Conservation (phyloP, 2,329 filamentous ascomycete species). For the Paraconiothyrium brasiliense region DNA sequence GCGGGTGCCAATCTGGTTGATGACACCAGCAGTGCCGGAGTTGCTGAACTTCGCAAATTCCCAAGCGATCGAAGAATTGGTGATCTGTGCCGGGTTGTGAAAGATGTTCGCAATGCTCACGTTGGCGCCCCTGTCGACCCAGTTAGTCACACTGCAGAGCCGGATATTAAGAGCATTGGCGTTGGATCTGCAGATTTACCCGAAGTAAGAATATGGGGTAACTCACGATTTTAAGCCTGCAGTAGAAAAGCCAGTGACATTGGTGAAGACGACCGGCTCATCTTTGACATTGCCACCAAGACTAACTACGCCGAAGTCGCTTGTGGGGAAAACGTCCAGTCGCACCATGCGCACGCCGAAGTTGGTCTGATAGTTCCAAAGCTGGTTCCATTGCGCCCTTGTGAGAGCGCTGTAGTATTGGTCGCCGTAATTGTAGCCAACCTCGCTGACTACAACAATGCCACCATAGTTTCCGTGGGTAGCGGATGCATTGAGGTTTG, state of each 20-base stretch:
- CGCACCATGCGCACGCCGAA: conserved; percentile 70
- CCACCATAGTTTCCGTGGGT: conserved; percentile 67
- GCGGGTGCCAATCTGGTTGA: conserved; percentile 66
- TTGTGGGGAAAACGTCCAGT: conserved; percentile 65
- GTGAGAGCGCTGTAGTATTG: conserved; percentile 65
- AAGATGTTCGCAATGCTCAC: conserved; percentile 56
- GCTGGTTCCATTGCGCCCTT: conserved; percentile 62
- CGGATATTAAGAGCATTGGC: conserved; percentile 20
- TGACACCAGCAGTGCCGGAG: conserved; percentile 65
- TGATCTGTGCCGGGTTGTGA: conserved; percentile 68
- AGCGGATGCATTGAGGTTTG: conserved; percentile 60
- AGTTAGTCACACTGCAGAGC: conserved; percentile 25
- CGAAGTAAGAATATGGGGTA: conserved; percentile 5
- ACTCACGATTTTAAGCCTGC: conserved; percentile 61
- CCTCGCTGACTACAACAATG: conserved; percentile 64
- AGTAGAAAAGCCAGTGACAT: conserved; percentile 62
- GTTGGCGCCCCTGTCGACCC: conserved; percentile 31
- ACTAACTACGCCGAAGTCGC: conserved; percentile 57
- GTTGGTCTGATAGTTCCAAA: conserved; percentile 66
- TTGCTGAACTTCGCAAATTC: conserved; percentile 64
- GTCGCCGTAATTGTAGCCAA: conserved; percentile 63
- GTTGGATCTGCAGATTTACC: conserved; percentile 15
- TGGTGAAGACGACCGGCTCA: conserved; percentile 61
- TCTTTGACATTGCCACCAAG: conserved; percentile 45
- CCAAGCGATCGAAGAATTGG: conserved; percentile 62